Percentiles rank a stretch among this genome's conserved stretches.
Evolutionary conservation across 352 stramenopile genomes (phyloP).

Genomic region (Globisporangium paroecandrum): DNA sequence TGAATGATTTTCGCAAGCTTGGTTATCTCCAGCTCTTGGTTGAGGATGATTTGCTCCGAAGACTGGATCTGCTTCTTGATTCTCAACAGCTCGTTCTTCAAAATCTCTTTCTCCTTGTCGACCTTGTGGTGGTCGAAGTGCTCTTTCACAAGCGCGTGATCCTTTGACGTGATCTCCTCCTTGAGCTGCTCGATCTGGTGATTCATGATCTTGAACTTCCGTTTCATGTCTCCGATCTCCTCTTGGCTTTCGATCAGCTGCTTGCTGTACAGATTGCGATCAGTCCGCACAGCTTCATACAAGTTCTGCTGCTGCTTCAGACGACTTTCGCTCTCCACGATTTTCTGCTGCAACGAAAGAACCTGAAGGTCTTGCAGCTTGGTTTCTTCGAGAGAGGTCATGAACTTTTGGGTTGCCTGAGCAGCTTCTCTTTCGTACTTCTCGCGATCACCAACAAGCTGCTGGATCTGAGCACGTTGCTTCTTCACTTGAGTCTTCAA

Average conservation of each 20-base stretch:
- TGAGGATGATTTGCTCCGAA: constrained; percentile 86
- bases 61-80: constrained; percentile 90
- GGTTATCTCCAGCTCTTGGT: constrained; percentile 78
- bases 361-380: constrained; percentile 79
- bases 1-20: constrained; percentile 89
- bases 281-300: constrained; percentile 90
- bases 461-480: constrained; percentile 74
- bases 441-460: constrained; percentile 82
- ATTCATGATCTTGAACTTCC: constrained; percentile 91
- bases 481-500: constrained; percentile 81
- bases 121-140: constrained; percentile 93
- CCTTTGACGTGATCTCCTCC: constrained; percentile 91
- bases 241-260: constrained; percentile 92
- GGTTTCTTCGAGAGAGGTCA: constrained; percentile 75
- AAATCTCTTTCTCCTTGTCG: constrained; percentile 89
- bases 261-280: constrained; percentile 93
- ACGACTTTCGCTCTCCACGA: constrained; percentile 62
- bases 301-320: constrained; percentile 94
- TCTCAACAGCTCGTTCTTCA: constrained; percentile 88
- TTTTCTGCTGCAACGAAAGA: constrained; percentile 71
- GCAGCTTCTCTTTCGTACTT: constrained; percentile 87
- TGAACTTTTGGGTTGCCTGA: constrained; percentile 73
- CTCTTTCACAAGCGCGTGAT: constrained; percentile 91
- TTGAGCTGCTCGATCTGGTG: constrained; percentile 91
- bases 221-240: constrained; percentile 88